Conservation (phyloP, 108 stramenopile genomes). For the Fragilaria crotonensis region DNA sequence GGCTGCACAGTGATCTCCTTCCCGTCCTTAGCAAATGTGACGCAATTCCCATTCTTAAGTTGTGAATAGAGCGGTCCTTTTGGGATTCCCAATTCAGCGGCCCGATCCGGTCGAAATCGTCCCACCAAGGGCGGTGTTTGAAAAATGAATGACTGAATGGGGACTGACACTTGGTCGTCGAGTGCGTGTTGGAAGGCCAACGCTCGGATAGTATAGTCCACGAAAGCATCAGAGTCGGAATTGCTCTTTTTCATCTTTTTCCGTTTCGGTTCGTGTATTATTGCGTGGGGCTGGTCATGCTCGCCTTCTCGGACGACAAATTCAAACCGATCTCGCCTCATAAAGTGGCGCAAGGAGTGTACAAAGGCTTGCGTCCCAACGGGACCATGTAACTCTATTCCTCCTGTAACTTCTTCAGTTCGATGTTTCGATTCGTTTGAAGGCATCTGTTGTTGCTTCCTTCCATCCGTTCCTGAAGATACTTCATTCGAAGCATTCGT, state of each 20-base stretch:
- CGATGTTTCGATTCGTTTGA: neutral
- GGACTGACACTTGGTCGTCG: slow-evolving; percentile 6
- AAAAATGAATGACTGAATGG: slow-evolving; percentile 55
- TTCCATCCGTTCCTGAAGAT: too few species aligned
- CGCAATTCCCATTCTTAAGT: slow-evolving; percentile 68
- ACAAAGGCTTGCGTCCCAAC: slow-evolving; percentile 52
- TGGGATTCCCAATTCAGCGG: slow-evolving; percentile 65
- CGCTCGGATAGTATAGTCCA: slow-evolving; percentile 18
- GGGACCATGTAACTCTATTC: slow-evolving; percentile 65
- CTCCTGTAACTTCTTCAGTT: slow-evolving; percentile 12
- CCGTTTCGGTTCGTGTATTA: slow-evolving; percentile 22
- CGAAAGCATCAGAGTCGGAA: slow-evolving; percentile 12
- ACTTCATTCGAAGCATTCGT: too few species aligned
- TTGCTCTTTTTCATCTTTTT: slow-evolving; percentile 15
- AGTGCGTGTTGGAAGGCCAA: neutral
- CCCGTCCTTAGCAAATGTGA: slow-evolving; percentile 54
- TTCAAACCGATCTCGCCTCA: slow-evolving; percentile 67
- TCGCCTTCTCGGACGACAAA: slow-evolving; percentile 54
- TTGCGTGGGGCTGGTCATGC: slow-evolving; percentile 4
- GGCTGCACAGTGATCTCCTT: slow-evolving; percentile 46
- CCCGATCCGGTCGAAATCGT: slow-evolving; percentile 69
- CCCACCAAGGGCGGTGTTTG: slow-evolving; percentile 62
- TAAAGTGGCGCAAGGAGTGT: slow-evolving; percentile 70
- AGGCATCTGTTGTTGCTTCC: slow-evolving; percentile 3
- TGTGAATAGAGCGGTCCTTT: slow-evolving; percentile 75